Evolutionary conservation across 768 basidiomycete species (phyloP).

Genomic region (Auricularia cornea): DNA sequence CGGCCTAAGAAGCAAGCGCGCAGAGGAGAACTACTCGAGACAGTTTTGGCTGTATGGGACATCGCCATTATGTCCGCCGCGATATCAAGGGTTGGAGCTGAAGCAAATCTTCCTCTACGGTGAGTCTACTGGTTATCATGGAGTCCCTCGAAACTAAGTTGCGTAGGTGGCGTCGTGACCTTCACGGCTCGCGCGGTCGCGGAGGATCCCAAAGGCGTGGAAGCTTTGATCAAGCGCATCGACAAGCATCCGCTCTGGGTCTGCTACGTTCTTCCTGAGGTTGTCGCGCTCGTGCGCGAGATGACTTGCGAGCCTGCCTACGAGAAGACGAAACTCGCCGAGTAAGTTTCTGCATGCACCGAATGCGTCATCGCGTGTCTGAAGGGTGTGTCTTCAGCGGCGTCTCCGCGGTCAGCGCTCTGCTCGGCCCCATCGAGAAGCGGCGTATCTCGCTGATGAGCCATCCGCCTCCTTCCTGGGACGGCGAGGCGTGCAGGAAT

Average conservation of each 20-base stretch:
- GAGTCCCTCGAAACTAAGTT: neutral
- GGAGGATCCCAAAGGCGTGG: neutral
- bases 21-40: neutral
- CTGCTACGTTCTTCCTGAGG: neutral
- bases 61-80: neutral
- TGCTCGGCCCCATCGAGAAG: neutral
- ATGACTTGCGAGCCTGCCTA: neutral
- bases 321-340: neutral
- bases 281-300: neutral
- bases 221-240: neutral
- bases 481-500: neutral
- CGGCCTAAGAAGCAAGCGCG: neutral
- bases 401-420: neutral
- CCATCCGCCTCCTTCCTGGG: neutral
- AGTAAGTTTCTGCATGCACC: neutral
- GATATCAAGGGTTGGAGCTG: neutral
- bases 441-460: neutral
- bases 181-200: neutral
- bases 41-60: slow-evolving; percentile 1
- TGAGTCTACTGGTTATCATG: neutral
- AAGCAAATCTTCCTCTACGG: neutral
- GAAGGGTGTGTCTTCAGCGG: neutral
- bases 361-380: neutral
- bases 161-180: neutral
- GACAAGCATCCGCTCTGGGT: neutral